Evolutionary conservation across 2,329 filamentous ascomycete species (phyloP), one percentile per base, ranked within the genome.

Genomic region (Amylocarpus encephaloides): DNA sequence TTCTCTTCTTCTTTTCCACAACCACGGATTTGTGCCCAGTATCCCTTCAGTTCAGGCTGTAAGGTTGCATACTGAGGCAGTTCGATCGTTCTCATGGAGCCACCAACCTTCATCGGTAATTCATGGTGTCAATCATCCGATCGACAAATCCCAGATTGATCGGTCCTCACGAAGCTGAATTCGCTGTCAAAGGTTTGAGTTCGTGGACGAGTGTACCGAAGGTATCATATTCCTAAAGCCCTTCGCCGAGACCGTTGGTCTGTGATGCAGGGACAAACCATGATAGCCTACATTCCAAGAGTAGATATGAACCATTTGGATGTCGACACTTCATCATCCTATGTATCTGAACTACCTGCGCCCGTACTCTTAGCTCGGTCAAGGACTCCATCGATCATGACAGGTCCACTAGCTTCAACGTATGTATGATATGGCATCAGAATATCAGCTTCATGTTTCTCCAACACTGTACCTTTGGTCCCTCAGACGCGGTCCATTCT

Each of bases 101-200:
- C 85, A 88, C 83, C 79, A 58, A 59, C 66, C 59, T 61, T 63
- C 46, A 62, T 48, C 42, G 59, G 54, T 56, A 57, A 33, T 46
- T 49, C 33, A 83, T 89, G 86, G 81, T 90, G 85, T 86, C 78
- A 83, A 86, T 88, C 71, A 75, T 91, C 86, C 85, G 82, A 88
- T 90, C 86, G 88, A 95, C 90, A 93, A 87, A 83, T 93, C 85
- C 88, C 70, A 94, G 85, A 95, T 70, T 65, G 79, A 93, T 73
- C 70, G 72, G 75, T 74, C 69, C 72, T 73, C 70, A 71, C 52
- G 73, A 72, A 76, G 77, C 80, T 80, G 77, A 79, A 80, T 76
- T 87, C 83, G 83, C 78, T 71, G 68, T 73, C 62, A 73, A 71
- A 76, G 77, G 75, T 73, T 85, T 84, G 88, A 79, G 79, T 80